phyloP scores from a whole-genome alignment of 2,329 filamentous ascomycete species.

The Apiospora aurea region DNA sequence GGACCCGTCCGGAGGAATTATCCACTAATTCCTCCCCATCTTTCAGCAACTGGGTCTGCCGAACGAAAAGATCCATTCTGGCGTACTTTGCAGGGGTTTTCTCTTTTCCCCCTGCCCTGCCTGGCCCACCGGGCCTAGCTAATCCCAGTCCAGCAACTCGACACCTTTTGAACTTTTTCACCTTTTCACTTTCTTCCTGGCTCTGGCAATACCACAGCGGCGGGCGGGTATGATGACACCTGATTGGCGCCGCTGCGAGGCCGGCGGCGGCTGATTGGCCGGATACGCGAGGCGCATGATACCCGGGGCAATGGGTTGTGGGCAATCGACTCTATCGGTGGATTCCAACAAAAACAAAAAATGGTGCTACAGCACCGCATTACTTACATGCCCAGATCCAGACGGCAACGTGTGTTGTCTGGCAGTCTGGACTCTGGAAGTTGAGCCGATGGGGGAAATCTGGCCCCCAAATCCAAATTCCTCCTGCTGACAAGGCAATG shows the following conservation, averaged over 20 bases:
- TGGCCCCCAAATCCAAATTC: background rate
- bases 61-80: background rate
- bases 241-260: slow-evolving; percentile 8
- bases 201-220: background rate
- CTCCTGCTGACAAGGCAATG: background rate
- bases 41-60: background rate
- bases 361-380: background rate
- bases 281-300: background rate
- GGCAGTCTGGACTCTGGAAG: background rate
- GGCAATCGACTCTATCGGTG: background rate
- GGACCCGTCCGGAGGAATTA: background rate
- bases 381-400: background rate
- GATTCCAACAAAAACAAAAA: too few relatives aligned
- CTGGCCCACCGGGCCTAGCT: background rate
- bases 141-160: background rate
- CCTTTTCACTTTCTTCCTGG: too few relatives aligned
- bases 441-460: background rate
- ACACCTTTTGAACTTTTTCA: background rate
- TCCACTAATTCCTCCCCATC: background rate
- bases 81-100: too few relatives aligned
- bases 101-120: too few relatives aligned
- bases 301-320: background rate
- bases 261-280: background rate
- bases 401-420: background rate
- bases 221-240: background rate